phyloP scores from a whole-genome alignment of 306 rosid species.

The Arachis hypogaea region DNA sequence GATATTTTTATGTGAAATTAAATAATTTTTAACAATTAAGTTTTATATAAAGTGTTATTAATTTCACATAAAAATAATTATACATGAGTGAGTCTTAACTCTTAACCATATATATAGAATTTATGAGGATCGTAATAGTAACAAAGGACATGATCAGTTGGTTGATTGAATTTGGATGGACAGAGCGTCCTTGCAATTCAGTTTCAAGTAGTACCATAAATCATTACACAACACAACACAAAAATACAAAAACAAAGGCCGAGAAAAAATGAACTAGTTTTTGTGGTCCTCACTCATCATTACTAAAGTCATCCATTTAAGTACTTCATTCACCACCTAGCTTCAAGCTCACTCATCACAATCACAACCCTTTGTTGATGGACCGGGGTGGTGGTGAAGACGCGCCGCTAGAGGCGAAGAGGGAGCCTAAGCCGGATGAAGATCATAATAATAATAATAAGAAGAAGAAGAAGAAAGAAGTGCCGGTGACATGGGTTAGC shows the following conservation, averaged over 20 bases:
- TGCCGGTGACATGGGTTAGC: conserved; percentile 15
- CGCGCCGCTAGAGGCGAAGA: conserved; percentile 6
- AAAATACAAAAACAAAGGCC: not conserved
- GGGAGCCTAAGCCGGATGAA: conserved; percentile 23
- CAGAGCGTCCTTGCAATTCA: not conserved
- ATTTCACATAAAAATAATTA: too few relatives aligned
- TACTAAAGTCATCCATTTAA: not conserved
- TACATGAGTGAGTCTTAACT: too few relatives aligned
- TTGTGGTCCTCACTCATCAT: conserved; percentile 57
- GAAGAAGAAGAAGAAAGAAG: conserved; percentile 45
- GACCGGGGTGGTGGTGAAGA: conserved; percentile 30
- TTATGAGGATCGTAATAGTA: too few relatives aligned
- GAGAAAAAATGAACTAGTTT: conserved; percentile 36
- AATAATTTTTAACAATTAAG: too few relatives aligned
- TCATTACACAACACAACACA: not conserved
- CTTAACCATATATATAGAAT: too few relatives aligned
- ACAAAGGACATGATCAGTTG: too few relatives aligned
- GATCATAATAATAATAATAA: conserved; percentile 32
- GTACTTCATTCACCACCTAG: conserved; percentile 4
- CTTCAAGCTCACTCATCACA: not conserved
- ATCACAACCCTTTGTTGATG: conserved; percentile 15
- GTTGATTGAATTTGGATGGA: not conserved
- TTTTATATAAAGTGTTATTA: too few relatives aligned
- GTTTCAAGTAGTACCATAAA: not conserved
- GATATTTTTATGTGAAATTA: too few relatives aligned